phyloP scores from a whole-genome alignment of 257 asterid genomes.

The Solanum bukasovii region DNA sequence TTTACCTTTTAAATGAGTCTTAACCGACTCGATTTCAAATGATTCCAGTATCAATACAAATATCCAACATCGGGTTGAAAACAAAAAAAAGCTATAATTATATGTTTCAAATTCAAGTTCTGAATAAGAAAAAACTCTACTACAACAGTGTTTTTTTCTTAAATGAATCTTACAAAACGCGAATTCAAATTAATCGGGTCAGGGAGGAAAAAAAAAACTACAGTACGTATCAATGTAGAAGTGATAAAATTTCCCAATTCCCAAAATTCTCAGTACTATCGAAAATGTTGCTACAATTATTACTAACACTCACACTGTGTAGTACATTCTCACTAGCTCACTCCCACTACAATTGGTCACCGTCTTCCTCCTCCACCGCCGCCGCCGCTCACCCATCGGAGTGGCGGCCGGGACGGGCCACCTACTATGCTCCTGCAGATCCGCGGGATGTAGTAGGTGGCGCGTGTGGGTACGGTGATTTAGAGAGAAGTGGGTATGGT shows the following conservation, averaged over 20 bases:
- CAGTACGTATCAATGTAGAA: neutral
- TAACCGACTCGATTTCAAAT: no score
- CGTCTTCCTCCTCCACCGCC: slow-evolving; percentile 25
- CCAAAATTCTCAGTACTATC: neutral
- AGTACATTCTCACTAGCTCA: slow-evolving; percentile 5
- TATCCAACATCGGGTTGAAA: neutral
- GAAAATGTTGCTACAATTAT: neutral
- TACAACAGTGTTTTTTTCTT: no score
- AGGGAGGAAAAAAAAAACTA: neutral
- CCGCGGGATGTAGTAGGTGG: slow-evolving; percentile 83
- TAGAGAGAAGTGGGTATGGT: slow-evolving; percentile 68
- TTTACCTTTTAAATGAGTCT: neutral
- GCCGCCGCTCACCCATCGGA: slow-evolving; percentile 37
- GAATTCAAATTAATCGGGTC: neutral
- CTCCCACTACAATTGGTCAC: slow-evolving; percentile 59
- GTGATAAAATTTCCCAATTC: neutral
- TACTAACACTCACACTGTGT: slow-evolving; percentile 22
- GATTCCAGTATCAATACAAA: neutral
- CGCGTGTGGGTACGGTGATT: slow-evolving; percentile 88
- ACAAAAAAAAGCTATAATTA: no score
- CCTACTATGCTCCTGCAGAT: slow-evolving; percentile 69
- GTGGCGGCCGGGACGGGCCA: slow-evolving; percentile 83
- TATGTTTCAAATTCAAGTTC: no score
- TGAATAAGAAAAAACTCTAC: neutral
- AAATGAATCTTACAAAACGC: neutral